Percentiles rank a stretch among this genome's conserved stretches.
These are phyloP conservation scores for Camellia lanceoleosa DNA, from an alignment of 148 eudicot species.

Conservation along the genomic window DNA sequence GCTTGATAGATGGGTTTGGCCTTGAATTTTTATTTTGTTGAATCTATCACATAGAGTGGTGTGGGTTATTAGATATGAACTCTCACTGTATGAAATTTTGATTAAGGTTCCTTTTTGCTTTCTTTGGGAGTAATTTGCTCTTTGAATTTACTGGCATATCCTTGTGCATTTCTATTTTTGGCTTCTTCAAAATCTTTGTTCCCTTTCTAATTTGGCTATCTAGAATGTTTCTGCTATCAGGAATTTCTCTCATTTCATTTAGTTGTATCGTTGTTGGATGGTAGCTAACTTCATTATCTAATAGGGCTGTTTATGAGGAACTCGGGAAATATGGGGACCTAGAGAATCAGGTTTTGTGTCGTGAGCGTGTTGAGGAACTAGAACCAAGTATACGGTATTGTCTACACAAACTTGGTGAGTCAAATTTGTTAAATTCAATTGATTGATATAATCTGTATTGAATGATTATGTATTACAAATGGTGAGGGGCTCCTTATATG, in stretches of 20 bases:
- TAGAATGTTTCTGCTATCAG: neutral
- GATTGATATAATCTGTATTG: too few relatives aligned
- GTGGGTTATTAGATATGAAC: too few relatives aligned
- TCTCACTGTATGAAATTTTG: too few relatives aligned
- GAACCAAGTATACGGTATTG: slow-evolving; percentile 93
- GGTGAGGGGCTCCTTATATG: too few relatives aligned
- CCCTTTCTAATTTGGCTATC: neutral
- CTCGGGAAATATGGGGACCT: slow-evolving; percentile 97
- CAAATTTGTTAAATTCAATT: too few relatives aligned
- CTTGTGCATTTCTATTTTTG: slow-evolving; percentile 3
- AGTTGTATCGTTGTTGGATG: neutral
- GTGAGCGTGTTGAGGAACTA: slow-evolving; percentile 92
- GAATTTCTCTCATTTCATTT: neutral
- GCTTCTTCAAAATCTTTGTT: neutral
- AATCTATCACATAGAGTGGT: too few relatives aligned
- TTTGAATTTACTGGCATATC: slow-evolving; percentile 7
- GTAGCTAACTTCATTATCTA: slow-evolving; percentile 7
- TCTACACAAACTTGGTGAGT: slow-evolving; percentile 40
- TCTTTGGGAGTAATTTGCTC: slow-evolving; percentile 10
- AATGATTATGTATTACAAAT: too few relatives aligned
- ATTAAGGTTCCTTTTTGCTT: neutral
- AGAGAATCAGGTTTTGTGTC: slow-evolving; percentile 80
- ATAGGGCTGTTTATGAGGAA: slow-evolving; percentile 47
- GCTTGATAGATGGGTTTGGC: too few relatives aligned
- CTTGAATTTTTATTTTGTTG: too few relatives aligned